These are phyloP conservation scores for Penicillium sp. DNA, from an alignment of 2,329 filamentous ascomycete species.

Conservation along the genomic window DNA sequence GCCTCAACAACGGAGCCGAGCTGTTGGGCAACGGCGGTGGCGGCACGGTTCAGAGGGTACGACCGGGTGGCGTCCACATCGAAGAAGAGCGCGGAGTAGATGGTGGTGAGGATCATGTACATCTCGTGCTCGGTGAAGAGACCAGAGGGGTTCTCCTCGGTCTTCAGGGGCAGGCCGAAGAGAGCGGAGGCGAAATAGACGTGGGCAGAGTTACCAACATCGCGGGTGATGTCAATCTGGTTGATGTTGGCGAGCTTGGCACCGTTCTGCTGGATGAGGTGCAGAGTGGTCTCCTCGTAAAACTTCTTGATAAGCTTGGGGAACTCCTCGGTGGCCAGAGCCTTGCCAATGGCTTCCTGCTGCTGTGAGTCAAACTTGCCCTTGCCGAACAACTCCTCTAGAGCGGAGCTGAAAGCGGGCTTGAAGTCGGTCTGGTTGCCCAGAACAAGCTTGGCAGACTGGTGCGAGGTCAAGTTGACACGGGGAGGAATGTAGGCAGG, in stretches of 20 bases:
- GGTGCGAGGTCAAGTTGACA: conserved; percentile 61
- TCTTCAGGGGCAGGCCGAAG: conserved; percentile 58
- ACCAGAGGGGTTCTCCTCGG: conserved; percentile 50
- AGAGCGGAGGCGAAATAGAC: conserved; percentile 57
- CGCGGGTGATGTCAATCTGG: conserved; percentile 69
- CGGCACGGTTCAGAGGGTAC: conserved; percentile 63
- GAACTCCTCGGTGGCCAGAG: conserved; percentile 65
- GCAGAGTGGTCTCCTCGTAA: conserved; percentile 62
- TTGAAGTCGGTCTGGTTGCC: conserved; percentile 63
- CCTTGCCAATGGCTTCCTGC: conserved; percentile 55
- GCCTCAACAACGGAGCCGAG: conserved; percentile 64
- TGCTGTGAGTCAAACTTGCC: conserved; percentile 54
- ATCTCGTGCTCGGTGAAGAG: conserved; percentile 59
- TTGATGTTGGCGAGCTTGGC: conserved; percentile 62
- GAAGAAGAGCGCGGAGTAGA: conserved; percentile 67
- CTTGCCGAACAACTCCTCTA: conserved; percentile 64
- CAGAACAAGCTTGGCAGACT: conserved; percentile 62
- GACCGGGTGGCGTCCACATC: conserved; percentile 66
- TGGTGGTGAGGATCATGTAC: conserved; percentile 61
- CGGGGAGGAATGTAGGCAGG: conserved; percentile 55
- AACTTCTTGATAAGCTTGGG: conserved; percentile 64
- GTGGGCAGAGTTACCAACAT: conserved; percentile 56
- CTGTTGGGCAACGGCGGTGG: conserved; percentile 57
- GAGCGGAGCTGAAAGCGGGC: conserved; percentile 63
- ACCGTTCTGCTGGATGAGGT: conserved; percentile 64